Evolutionary conservation across 768 basidiomycete genomes (phyloP), one percentile per base, ranked within the genome.

Genomic region (Boletus edulis): DNA sequence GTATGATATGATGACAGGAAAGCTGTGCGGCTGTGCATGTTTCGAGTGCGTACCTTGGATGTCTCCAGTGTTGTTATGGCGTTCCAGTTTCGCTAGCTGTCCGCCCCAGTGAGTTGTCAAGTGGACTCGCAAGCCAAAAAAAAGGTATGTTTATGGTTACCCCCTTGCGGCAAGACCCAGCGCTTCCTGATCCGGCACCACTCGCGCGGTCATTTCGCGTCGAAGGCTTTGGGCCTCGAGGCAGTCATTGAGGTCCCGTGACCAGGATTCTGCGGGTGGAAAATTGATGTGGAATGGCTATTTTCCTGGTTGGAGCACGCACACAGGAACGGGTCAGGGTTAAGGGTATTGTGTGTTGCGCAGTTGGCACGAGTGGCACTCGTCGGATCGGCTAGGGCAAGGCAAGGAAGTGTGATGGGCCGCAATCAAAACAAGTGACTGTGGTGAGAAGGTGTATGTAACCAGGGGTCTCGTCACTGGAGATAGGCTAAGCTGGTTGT

Each of bases 151-250:
- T 9, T 8, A 35, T 35, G 12, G 13, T 13, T 35, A 35, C 29
- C 29, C 29, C 29, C 29, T 29, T 35, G 14, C 31, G 58, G 46
- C n/a, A 58, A 48, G 46, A 48, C 15, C 55, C 59, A 57, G 44
- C 12, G 31, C 32, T 57, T 41, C 62, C 59, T 38, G 54, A 62
- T 58, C 31, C 15, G 38, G 59, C 3, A 4, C 2, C 13, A 43
- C 47, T 67, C 66, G 53, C 66, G 68, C 67, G 67, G 65, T 68
- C 67, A 68, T 68, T 57, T 67, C 67, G 67, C 62, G 61, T 51
- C 41, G 31, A 50, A 61, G 51, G 57, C 46, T 54, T 55, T 58
- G 27, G 55, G 67, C 67, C 67, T 68, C 68, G 66, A 68, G 67
- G 67, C 67, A 51, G 50, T 13, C 10, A 38, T 38, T 38, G 48